Evolutionary conservation across 2,329 filamentous ascomycete species (phyloP).

Genomic region (Coniochaeta prunicola): DNA sequence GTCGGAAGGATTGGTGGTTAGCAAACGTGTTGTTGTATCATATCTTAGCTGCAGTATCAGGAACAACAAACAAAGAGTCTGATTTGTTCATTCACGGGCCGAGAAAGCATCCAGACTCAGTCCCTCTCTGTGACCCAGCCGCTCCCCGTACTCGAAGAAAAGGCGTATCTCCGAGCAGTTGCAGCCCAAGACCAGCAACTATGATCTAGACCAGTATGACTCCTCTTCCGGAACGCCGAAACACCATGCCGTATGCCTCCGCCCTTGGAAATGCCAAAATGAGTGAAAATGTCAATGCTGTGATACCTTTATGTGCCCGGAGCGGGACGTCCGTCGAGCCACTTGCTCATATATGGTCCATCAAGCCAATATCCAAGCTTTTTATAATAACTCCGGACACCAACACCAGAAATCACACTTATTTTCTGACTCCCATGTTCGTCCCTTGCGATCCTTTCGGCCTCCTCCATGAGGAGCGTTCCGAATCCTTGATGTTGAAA

Average conservation of each 20-base stretch:
- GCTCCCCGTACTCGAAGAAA: no score
- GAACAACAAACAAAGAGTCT: not conserved
- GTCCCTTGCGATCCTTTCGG: slow-evolving; percentile 86
- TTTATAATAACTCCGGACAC: slow-evolving; percentile 89
- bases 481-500: slow-evolving; percentile 98
- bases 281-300: not conserved
- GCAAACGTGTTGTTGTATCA: no score
- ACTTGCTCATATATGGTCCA: slow-evolving; percentile 75
- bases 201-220: no score
- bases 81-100: not conserved
- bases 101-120: not conserved
- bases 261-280: not conserved
- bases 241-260: not conserved
- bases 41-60: not conserved
- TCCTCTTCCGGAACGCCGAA: no score
- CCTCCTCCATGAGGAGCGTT: slow-evolving; percentile 95
- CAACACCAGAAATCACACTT: slow-evolving; percentile 95
- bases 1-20: no score
- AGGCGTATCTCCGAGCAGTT: no score
- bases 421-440: slow-evolving; percentile 94
- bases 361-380: slow-evolving; percentile 92
- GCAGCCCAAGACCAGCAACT: no score
- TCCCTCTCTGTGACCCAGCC: not conserved
- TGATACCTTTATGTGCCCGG: slow-evolving; percentile 1
- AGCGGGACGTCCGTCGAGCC: slow-evolving; percentile 42